Evolutionary conservation across 257 asterid species (phyloP).

Genomic region (Asclepias syriaca): DNA sequence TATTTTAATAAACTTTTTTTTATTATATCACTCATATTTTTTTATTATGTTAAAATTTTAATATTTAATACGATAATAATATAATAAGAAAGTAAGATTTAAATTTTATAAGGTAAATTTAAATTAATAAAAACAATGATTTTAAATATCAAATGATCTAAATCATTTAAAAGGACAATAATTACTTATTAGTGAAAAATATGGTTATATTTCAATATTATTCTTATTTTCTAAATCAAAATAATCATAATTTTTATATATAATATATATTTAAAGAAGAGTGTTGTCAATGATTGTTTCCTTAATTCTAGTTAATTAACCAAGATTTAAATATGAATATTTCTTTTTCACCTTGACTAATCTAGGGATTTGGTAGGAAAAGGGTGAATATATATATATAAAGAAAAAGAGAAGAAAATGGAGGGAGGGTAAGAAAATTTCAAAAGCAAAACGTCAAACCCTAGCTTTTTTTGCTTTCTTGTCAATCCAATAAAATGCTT

Average conservation of each 20-base stretch:
- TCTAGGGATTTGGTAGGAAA: background rate
- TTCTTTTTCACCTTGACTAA: background rate
- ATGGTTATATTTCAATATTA: background rate
- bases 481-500: slow-evolving; percentile 13
- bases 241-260: no score
- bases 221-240: no score
- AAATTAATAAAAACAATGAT: no score
- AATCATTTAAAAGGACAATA: background rate
- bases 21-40: no score
- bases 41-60: no score
- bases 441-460: slow-evolving; percentile 12
- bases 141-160: no score
- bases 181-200: background rate
- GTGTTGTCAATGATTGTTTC: background rate
- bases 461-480: slow-evolving; percentile 20
- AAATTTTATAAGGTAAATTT: no score
- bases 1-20: no score
- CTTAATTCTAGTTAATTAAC: background rate
- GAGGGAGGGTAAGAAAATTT: slow-evolving; percentile 7
- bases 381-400: background rate
- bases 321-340: background rate
- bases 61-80: no score
- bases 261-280: no score
- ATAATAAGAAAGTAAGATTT: no score
- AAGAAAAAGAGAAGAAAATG: background rate